Percentiles rank a stretch among this genome's conserved stretches.
Conservation (phyloP, 805 yeast genomes). For the Candida nanaspora region DNA sequence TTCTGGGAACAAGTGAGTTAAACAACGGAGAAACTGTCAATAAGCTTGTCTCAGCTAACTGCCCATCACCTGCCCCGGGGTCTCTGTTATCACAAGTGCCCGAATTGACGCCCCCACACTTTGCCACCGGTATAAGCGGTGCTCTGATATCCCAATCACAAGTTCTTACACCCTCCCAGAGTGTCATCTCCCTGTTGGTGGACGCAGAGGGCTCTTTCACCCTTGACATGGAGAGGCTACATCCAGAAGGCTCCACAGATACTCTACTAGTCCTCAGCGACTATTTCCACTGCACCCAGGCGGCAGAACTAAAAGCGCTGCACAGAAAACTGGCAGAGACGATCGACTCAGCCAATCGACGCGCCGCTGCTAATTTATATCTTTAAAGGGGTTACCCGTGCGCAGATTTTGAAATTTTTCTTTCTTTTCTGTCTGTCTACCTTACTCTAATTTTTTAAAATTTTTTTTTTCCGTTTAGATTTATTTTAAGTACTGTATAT, state of each 20-base stretch:
- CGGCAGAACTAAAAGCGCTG: background rate
- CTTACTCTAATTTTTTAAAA: too few species aligned
- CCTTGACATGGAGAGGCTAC: constrained; percentile 37
- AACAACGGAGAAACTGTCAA: constrained; percentile 9
- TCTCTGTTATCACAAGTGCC: constrained; percentile 25
- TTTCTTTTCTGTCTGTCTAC: too few species aligned
- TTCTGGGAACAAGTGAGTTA: constrained; percentile 19
- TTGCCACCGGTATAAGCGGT: constrained; percentile 38
- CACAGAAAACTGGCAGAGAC: too few species aligned
- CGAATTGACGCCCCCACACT: constrained; percentile 39
- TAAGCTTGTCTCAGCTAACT: constrained; percentile 5
- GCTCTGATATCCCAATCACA: constrained; percentile 30
- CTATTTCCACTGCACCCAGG: too few species aligned
- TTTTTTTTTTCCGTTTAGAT: background rate
- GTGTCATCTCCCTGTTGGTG: constrained; percentile 19
- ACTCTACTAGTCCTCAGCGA: too few species aligned
- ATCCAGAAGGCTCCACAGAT: constrained; percentile 28
- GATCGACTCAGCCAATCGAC: too few species aligned
- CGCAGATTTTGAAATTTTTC: constrained; percentile 4
- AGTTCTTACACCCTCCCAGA: too few species aligned
- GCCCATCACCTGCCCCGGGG: constrained; percentile 21
- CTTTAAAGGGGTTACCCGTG: constrained; percentile 5
- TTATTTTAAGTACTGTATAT: background rate
- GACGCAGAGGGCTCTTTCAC: constrained; percentile 41
- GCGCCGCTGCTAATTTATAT: constrained; percentile 2